These are phyloP conservation scores for Ustilago trichophora DNA, from an alignment of 1,284 basidiomycete species.

Conservation along the genomic window DNA sequence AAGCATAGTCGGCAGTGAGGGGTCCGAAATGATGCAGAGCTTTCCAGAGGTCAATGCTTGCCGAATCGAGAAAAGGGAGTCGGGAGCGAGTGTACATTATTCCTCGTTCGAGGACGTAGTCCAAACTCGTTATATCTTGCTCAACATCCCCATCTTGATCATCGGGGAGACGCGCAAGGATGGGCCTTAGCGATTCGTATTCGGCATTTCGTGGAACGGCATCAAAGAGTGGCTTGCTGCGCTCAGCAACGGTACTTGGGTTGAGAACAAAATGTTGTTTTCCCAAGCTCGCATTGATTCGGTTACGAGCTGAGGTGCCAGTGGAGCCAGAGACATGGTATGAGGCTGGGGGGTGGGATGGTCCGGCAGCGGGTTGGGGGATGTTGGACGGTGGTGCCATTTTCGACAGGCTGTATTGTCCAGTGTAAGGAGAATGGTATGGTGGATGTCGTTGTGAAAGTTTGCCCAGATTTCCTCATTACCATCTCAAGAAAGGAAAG, in stretches of 20 bases:
- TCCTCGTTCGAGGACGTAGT: constrained; percentile 14
- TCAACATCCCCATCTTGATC: background rate
- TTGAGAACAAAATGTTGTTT: constrained; percentile 41
- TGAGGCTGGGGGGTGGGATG: background rate
- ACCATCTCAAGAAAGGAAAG: no score
- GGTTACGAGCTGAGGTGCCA: constrained; percentile 16
- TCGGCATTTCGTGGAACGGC: constrained; percentile 43
- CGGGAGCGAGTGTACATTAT: constrained; percentile 52
- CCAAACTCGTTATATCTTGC: constrained; percentile 1
- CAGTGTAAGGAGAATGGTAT: no score
- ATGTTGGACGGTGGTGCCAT: no score
- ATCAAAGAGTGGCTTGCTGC: constrained; percentile 30
- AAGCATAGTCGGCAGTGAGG: constrained; percentile 47
- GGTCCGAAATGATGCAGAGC: constrained; percentile 49
- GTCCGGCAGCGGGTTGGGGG: background rate
- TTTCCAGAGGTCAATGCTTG: constrained; percentile 44
- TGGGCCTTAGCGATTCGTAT: constrained; percentile 48
- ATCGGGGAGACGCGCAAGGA: constrained; percentile 44
- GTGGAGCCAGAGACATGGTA: constrained; percentile 16
- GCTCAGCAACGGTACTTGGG: constrained; percentile 8
- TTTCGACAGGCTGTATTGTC: no score
- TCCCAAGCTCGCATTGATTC: constrained; percentile 16
- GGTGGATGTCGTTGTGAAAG: no score
- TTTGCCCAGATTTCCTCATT: no score
- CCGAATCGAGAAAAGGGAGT: constrained; percentile 41